phyloP scores from a whole-genome alignment of 129 eudicot genomes.

The Arctium minus region DNA sequence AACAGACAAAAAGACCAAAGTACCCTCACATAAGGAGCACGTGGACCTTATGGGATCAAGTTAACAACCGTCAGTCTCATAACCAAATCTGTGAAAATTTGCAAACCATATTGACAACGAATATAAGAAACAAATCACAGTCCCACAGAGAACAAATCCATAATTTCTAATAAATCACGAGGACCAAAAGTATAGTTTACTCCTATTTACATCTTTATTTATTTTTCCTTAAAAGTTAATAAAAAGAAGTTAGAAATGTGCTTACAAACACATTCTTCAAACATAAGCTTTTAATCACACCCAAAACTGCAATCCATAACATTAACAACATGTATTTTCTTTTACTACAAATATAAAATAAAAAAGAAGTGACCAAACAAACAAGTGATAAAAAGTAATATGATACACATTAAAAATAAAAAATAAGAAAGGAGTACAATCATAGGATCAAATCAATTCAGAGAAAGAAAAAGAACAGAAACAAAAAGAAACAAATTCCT shows the following conservation, averaged over 20 bases:
- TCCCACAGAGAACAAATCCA: neutral
- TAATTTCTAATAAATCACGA: neutral
- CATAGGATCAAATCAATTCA: slow-evolving; percentile 12
- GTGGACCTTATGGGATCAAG: neutral
- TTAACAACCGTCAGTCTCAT: neutral
- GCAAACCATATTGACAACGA: neutral
- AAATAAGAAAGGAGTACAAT: slow-evolving; percentile 18
- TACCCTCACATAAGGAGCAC: neutral
- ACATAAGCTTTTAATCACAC: neutral
- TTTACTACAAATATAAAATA: neutral
- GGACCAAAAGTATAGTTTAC: neutral
- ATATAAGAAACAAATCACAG: neutral
- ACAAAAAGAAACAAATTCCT: slow-evolving; percentile 20
- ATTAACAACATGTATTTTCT: neutral
- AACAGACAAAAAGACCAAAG: neutral
- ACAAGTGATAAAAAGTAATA: slow-evolving; percentile 16
- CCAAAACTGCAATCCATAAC: neutral
- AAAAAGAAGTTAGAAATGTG: neutral
- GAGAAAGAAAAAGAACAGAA: neutral
- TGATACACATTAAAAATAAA: slow-evolving; percentile 28
- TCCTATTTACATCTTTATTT: no score
- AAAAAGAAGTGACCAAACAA: neutral
- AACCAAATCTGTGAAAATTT: neutral
- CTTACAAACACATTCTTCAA: neutral
- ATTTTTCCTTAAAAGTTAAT: neutral